phyloP scores from a whole-genome alignment of 352 stramenopile species.

The Globisporangium cederbergense region DNA sequence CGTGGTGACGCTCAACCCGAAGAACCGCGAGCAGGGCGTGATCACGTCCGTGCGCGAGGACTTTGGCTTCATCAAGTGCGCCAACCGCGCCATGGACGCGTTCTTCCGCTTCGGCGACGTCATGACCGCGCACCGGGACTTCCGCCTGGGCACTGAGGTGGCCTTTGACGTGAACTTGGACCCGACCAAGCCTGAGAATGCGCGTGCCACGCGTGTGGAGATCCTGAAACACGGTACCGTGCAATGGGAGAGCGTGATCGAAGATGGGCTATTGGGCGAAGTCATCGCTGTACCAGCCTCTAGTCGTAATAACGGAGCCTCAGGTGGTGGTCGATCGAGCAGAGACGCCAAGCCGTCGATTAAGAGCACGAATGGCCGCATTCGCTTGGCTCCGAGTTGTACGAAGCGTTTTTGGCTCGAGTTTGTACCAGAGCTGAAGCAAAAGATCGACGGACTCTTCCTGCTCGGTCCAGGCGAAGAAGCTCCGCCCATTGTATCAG shows the following conservation, averaged over 20 bases:
- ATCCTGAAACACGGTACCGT: slow-evolving; percentile 51
- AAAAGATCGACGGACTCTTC: slow-evolving; percentile 54
- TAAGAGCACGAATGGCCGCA: slow-evolving; percentile 35
- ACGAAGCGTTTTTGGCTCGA: slow-evolving; percentile 51
- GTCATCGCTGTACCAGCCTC: slow-evolving; percentile 41
- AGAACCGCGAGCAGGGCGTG: slow-evolving; percentile 62
- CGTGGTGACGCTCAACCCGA: slow-evolving; percentile 53
- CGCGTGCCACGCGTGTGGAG: slow-evolving; percentile 59
- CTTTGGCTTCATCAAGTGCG: slow-evolving; percentile 83
- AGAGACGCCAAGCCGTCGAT: slow-evolving; percentile 28
- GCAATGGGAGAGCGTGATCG: slow-evolving; percentile 59
- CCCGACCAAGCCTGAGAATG: slow-evolving; percentile 39
- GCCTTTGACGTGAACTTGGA: slow-evolving; percentile 64
- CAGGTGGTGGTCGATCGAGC: slow-evolving; percentile 23
- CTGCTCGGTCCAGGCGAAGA: slow-evolving; percentile 7
- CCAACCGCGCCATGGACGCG: slow-evolving; percentile 55
- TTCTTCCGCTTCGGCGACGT: slow-evolving; percentile 82
- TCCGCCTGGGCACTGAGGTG: slow-evolving; percentile 57
- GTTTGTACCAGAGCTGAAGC: slow-evolving; percentile 56
- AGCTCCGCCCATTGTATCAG: background rate
- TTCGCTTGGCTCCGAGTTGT: slow-evolving; percentile 34
- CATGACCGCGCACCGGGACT: slow-evolving; percentile 46
- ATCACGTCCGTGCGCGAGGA: slow-evolving; percentile 75
- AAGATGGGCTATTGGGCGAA: slow-evolving; percentile 37
- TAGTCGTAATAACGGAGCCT: slow-evolving; percentile 20